Conservation (phyloP, 164 flowering plant species). For the Stephania yunnanensis region DNA sequence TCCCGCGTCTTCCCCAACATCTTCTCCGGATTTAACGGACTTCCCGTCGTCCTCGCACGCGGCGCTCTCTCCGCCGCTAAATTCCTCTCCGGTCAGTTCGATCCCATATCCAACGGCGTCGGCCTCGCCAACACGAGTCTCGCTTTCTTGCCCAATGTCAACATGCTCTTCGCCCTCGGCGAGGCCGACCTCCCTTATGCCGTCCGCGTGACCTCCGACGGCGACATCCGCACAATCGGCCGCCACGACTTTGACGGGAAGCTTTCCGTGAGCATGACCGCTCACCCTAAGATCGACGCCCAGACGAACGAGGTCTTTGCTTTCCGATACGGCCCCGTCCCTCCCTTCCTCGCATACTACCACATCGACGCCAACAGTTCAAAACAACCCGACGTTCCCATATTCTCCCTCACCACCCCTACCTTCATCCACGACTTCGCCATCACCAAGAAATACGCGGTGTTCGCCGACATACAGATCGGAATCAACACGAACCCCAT, state of each 20-base stretch:
- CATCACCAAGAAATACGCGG: constrained; percentile 52
- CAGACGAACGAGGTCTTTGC: constrained; percentile 65
- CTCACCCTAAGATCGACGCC: constrained; percentile 71
- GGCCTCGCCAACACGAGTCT: constrained; percentile 78
- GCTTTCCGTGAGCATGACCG: constrained; percentile 61
- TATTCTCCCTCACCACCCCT: constrained; percentile 45
- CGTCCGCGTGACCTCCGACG: constrained; percentile 33
- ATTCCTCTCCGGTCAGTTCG: constrained; percentile 42
- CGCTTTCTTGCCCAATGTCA: constrained; percentile 35
- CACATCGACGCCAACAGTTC: constrained; percentile 38
- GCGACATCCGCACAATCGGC: constrained; percentile 61
- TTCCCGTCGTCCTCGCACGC: constrained; percentile 46
- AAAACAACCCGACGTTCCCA: constrained; percentile 53
- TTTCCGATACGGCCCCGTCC: constrained; percentile 50
- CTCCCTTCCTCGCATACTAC: constrained; percentile 61
- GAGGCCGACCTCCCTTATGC: constrained; percentile 76
- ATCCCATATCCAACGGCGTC: constrained; percentile 39
- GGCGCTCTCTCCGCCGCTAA: constrained; percentile 42
- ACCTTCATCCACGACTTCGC: constrained; percentile 80
- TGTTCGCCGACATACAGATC: constrained; percentile 58
- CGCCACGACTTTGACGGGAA: constrained; percentile 54
- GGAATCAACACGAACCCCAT: constrained; percentile 45
- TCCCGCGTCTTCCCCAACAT: constrained; percentile 46
- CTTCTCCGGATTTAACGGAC: constrained; percentile 55
- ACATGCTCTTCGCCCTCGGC: constrained; percentile 49